A percentile compares a stretch with the other conserved stretches of the same genome.
Conservation (phyloP, 2,329 filamentous ascomycete species). For the Botrytis fabae region DNA sequence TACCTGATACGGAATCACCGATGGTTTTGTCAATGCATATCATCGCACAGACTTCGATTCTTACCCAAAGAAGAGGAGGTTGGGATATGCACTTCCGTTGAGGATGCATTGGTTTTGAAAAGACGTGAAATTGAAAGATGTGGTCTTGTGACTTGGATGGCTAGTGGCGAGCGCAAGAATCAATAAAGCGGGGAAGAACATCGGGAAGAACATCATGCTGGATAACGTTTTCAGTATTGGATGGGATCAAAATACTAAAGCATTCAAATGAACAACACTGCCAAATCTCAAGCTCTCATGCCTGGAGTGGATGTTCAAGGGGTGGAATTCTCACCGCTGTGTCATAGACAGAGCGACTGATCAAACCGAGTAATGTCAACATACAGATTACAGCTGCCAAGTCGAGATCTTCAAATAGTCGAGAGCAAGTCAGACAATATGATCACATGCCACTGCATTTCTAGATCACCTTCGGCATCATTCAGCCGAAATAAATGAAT, state of each 20-base stretch:
- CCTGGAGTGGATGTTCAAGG: neutral
- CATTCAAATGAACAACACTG: neutral
- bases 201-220: neutral
- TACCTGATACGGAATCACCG: neutral
- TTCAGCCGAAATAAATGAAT: too few relatives aligned
- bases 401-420: neutral
- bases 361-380: too few relatives aligned
- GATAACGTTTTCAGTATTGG: neutral
- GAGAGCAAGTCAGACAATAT: neutral
- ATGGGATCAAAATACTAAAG: neutral
- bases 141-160: conserved; percentile 5
- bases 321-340: neutral
- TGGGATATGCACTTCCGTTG: neutral
- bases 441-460: neutral
- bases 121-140: neutral
- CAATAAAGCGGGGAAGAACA: neutral
- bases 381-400: neutral
- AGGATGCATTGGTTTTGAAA: neutral
- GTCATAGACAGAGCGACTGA: neutral
- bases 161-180: neutral
- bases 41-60: conserved; percentile 1
- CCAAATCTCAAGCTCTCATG: neutral
- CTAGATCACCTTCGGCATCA: neutral
- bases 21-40: neutral
- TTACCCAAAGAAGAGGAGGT: neutral